These are phyloP conservation scores for Colletotrichum navitas DNA, from an alignment of 2,329 filamentous ascomycete species.

Conservation along the genomic window DNA sequence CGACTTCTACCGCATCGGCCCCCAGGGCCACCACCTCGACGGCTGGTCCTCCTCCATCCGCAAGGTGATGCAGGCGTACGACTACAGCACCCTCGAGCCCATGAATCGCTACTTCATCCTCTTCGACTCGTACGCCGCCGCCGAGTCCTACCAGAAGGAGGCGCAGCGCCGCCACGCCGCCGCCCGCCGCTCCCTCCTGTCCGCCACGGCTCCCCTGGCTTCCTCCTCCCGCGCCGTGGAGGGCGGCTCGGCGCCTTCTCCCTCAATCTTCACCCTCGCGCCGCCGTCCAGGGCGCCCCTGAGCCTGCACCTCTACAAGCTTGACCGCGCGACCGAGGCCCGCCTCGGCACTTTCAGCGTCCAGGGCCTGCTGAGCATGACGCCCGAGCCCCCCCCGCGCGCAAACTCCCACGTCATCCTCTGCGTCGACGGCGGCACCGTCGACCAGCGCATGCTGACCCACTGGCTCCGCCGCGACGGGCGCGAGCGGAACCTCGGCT, in stretches of 20 bases:
- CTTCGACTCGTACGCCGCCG: slow-evolving; percentile 72
- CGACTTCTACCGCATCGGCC: slow-evolving; percentile 78
- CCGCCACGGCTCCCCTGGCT: slow-evolving; percentile 50
- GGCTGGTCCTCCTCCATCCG: slow-evolving; percentile 75
- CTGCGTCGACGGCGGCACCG: slow-evolving; percentile 51
- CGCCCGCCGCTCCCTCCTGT: slow-evolving; percentile 51
- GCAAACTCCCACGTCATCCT: slow-evolving; percentile 52
- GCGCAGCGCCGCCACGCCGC: slow-evolving; percentile 55
- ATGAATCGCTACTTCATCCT: slow-evolving; percentile 76
- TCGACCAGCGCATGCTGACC: slow-evolving; percentile 48
- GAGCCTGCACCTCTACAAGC: slow-evolving; percentile 37
- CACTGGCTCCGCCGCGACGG: slow-evolving; percentile 58
- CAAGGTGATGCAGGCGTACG: slow-evolving; percentile 74
- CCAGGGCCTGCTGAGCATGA: slow-evolving; percentile 37
- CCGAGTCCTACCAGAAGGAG: slow-evolving; percentile 71
- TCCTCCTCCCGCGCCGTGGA: slow-evolving; percentile 51
- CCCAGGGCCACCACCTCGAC: slow-evolving; percentile 73
- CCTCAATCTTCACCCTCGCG: slow-evolving; percentile 62
- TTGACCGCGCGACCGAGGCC: slow-evolving; percentile 48
- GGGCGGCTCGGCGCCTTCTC: slow-evolving; percentile 56
- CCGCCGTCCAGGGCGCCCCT: slow-evolving; percentile 54
- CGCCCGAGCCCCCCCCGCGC: slow-evolving; percentile 40
- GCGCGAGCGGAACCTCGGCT: slow-evolving; percentile 49
- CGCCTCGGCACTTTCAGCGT: slow-evolving; percentile 38
- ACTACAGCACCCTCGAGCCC: slow-evolving; percentile 72